Percentiles rank a stretch among this genome's conserved stretches.
Conservation (phyloP, 139 green algal genomes). For the Asterochloris erici region DNA sequence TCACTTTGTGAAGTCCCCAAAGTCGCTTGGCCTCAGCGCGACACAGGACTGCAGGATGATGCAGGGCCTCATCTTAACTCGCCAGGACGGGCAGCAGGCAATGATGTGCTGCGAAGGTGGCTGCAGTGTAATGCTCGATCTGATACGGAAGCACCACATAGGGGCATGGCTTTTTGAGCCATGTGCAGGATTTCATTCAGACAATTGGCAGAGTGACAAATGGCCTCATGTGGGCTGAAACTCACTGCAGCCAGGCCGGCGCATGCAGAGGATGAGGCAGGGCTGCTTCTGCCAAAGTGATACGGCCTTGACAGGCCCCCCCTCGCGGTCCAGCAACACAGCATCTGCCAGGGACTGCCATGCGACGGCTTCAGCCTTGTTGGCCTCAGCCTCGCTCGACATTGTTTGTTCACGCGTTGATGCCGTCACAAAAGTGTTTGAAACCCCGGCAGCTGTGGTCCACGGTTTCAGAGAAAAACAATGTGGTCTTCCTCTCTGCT, state of each 20-base stretch:
- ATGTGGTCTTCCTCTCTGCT: neutral
- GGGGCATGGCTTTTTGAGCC: neutral
- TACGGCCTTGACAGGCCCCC: neutral
- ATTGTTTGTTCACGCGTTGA: neutral
- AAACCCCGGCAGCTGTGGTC: neutral
- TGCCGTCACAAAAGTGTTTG: neutral
- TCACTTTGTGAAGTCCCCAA: neutral
- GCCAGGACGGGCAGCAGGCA: too few relatives aligned
- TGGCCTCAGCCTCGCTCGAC: neutral
- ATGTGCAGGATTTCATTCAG: neutral
- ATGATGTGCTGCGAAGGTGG: too few relatives aligned
- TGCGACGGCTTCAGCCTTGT: neutral
- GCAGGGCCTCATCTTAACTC: too few relatives aligned
- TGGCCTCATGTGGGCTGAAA: too few relatives aligned
- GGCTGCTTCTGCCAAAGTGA: constrained; percentile 11
- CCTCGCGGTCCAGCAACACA: constrained; percentile 1
- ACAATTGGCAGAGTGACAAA: neutral
- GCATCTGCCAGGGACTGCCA: neutral
- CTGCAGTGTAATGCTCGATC: too few relatives aligned
- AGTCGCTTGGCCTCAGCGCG: constrained; percentile 15
- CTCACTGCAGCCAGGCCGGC: constrained; percentile 11
- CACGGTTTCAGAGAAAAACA: neutral
- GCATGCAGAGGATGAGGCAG: constrained; percentile 1
- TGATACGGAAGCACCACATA: too few relatives aligned
- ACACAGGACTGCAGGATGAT: constrained; percentile 14